Evolutionary conservation across 768 basidiomycete genomes (phyloP), one percentile per base, ranked within the genome.

Genomic region (Chiua virens): DNA sequence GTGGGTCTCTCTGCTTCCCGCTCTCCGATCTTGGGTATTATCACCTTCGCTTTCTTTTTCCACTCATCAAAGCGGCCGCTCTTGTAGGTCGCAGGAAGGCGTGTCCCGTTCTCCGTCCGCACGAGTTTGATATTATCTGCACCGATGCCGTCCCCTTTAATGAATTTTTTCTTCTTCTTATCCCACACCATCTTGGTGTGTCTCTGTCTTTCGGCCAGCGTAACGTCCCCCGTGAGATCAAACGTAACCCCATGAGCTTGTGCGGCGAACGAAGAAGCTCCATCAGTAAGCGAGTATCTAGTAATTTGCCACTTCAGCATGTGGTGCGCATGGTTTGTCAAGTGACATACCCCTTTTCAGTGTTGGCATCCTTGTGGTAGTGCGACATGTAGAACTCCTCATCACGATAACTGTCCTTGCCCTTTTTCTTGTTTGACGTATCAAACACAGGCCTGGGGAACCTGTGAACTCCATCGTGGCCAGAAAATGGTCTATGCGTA

Each of bases 61-160:
- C 97, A 99, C 66, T 96, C 93, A 49, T 96, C 91, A 68, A 92
- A 99, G 15, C 92, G 83, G 11, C 97, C 97, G 59, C 89, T 92
- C 46, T 89, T 86, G 71, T 93, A 99, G 10, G 86, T 86, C 4
- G 93, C 93, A 4, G 97, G 96, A 18, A 99, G 77, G 42, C 87
- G 84, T 15, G 87, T 83, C 4, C 97, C 97, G 60, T 86, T 93
- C 70, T 99, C 97, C 1, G 93, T 93, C 59, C 82, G 84, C 60
- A 99, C 87, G 57, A 98, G 78, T 71, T 97, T 98, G 60, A 96
- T 78, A 67, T 98, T 97, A 67, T 98, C 93, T 8, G 93, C 82
- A 18, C 93, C 96, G 39, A 72, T 77, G 11, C 92, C 90, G 49
- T 85, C 87, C 5, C 92, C 92, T 59, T 89, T 83, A 37, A 96